A percentile compares a stretch with the other conserved stretches of the same genome.
Evolutionary conservation across 768 basidiomycete species (phyloP).

Genomic region (Exidia glandulosa): DNA sequence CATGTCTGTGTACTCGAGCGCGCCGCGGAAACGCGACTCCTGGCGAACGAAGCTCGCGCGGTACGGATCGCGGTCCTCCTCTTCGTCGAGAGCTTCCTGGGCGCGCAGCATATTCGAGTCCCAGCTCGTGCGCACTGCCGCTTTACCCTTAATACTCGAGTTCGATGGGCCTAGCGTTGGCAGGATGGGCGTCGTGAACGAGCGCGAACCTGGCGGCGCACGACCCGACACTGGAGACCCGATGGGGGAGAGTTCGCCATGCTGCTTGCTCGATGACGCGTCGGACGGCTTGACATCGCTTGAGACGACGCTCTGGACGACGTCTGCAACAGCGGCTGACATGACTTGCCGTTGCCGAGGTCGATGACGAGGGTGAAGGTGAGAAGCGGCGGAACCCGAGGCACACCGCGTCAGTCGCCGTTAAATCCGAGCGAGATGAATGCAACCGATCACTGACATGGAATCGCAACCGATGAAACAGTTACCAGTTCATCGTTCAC

Average conservation of each 20-base stretch:
- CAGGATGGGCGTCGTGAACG: neutral
- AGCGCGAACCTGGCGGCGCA: neutral
- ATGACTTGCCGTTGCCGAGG: too few species aligned
- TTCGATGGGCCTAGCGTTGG: neutral
- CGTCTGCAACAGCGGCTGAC: neutral
- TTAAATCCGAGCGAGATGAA: too few species aligned
- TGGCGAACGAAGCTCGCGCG: constrained; percentile 20
- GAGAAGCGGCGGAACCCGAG: too few species aligned
- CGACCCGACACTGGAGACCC: neutral
- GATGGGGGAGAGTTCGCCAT: neutral
- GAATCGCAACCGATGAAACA: too few species aligned
- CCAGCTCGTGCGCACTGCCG: neutral
- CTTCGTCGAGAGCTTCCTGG: constrained; percentile 9
- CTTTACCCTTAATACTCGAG: neutral
- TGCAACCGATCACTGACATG: too few species aligned
- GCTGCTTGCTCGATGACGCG: neutral
- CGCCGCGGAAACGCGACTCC: constrained; percentile 50
- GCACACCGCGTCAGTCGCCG: too few species aligned
- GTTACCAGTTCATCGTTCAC: too few species aligned
- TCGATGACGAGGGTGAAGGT: too few species aligned
- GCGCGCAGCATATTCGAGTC: neutral
- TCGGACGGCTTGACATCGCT: neutral
- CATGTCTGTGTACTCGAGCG: constrained; percentile 35
- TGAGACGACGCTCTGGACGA: neutral
- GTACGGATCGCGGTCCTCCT: constrained; percentile 12